Base-by-base conservation (phyloP, 2,329 filamentous ascomycete species). In the Colletotrichum sp. region DNA sequence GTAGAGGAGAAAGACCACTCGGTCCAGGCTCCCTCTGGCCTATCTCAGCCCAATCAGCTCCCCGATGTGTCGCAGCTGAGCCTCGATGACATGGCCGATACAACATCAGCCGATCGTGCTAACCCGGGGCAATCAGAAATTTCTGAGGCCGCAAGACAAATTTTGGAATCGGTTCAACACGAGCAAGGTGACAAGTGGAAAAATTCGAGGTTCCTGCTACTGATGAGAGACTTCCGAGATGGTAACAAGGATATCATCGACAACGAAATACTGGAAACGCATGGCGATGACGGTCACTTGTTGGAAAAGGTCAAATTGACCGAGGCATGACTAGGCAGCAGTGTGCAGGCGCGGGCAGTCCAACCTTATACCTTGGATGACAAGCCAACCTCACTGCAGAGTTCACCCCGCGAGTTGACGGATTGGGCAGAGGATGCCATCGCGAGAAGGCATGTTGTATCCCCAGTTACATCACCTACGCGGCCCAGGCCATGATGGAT, bases 151-250 rank as follows among this genome's bases (percentile, higher is more conserved):
- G 86, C 86, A 8, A 83, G 86, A 75, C 82, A 85, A 27, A 83
- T 88, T 2, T 82, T 88, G 44, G 84, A 87, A 63, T 84, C 84
- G 4, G 86, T 88, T 28, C 81, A 86, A 77, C 86, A 88, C 68
- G 86, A 88, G 76, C 80, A 82, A 60, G 85, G 86, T 57, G 86
- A 87, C 11, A 88, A 88, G 77, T 88, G 86, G 86, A 86, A 86
- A 77, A 86, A 88, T 60, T 88, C 86, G 0, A 80, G 83, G n/a
- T 88, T 88, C 57, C 80, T 88, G 9, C 84, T 84, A 0, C 81
- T 88, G 6, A 88, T 88, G 86, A 84, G 85, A 22, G 86, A 88
- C 71, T 87, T 88, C 61, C 82, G 85, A 11, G 86, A 88, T 64
- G 86, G 86, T 2, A 83, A 80, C 27, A 88, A 88, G 77, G 86